Evolutionary conservation across 192 early-diverging fungal species (phyloP), one percentile per base, ranked within the genome.

Genomic region (Coemansia sp.): DNA sequence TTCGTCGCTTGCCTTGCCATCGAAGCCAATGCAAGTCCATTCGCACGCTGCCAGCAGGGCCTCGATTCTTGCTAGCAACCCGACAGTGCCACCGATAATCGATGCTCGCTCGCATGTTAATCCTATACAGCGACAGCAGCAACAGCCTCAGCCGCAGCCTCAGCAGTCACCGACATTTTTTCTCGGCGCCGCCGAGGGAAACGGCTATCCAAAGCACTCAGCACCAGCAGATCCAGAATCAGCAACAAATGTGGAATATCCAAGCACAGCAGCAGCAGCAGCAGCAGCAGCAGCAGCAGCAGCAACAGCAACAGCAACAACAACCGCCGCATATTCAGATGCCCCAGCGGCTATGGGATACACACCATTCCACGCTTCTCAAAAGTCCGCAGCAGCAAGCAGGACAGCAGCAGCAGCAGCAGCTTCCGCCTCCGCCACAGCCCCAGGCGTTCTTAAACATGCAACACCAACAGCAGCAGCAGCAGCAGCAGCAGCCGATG

Each of bases 141-240:
- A 75, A 23, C 63, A 61, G 46, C 66, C 69, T 12, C 72, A 67
- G 60, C 76, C 63, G 48, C 79, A 76, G 36, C 67, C 75, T 2
- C 81, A 82, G 63, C 81, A 84, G 60, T 78, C 76, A 6, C 73
- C 81, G 24, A 74, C 75, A 6, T 77, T 77, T 78, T 75, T 78
- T 75, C 75, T 77, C 75, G 72, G 80, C 71, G 80, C 74, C 74
- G 81, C 81, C 75, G 81, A 77, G 75, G 75, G 81, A 83, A 78
- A 70, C 76, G 72, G 76, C 75, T 83, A 78, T 71, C 30, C 81
- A 83, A 68, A 73, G 35, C 74, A 41, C 69, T 26, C 76, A 82
- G 67, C 76, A 68, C 63, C 62, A 65, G 24, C 73, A 75, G 23
- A 21, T 24, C 21, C 49, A 52, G 7, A 21, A 12, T 52, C 66